Evolutionary conservation across 768 basidiomycete species (phyloP), one percentile per base, ranked within the genome.

Genomic region (Termitomyces heimii): DNA sequence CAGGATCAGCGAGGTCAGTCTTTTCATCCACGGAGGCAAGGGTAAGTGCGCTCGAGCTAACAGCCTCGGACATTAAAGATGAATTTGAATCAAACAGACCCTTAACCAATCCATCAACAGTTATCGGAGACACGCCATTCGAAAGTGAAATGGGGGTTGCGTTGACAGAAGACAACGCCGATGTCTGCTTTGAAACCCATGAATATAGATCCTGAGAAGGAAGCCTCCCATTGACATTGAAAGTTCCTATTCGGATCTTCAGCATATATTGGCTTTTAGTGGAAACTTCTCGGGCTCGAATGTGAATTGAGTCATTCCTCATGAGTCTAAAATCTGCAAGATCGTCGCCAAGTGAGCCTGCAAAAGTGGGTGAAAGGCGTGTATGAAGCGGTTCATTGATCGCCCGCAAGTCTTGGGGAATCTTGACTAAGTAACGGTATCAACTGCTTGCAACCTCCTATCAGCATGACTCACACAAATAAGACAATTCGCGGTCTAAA

Each of bases 141-240:
- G 75, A 51, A 9, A 73, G 73, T 31, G 77, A 74, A 37, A 74
- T 70, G 51, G 59, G 45, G 28, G 57, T 40, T 8, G 51, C 46
- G 18, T 28, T 10, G 26, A 52, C 46, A 12, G 54, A 57, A 31
- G 59, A 52, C 24, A 46, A 40, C 20, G 34, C 42, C 18, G 60
- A 26, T 13, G 35, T 10, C 43, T 54, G 62, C 45, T 73, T 68
- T 43, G 80, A 72, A 31, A 90, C 64, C 89, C 90, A 92, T 3
- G 78, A 68, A 5, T 82, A 80, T 9, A 93, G 70, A 65, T 90
- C 87, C 60, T 88, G 85, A 2, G 85, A 83, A 0, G 92, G 88
- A 37, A 80, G 62, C 64, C 84, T 85, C 1, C 89, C 90, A 62
- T 92, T 91, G 46, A 93, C 90, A 62, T 94, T 94, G 74, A 93